Conservation (phyloP, 1,284 basidiomycete genomes). For the Malassezia nana region DNA sequence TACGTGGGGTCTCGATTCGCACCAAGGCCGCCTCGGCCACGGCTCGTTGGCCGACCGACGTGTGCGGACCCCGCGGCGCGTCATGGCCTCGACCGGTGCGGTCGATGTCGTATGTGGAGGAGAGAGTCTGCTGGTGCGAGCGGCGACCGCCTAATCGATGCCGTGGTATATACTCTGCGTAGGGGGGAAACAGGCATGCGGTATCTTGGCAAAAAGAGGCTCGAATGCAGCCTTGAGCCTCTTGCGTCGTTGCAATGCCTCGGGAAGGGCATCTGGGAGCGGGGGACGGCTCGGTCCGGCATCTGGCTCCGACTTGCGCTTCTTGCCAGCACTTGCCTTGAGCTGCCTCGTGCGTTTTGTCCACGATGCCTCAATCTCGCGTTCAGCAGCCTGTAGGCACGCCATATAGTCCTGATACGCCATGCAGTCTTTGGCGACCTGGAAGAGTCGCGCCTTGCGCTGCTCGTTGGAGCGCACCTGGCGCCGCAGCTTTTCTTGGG, state of each 20-base stretch:
- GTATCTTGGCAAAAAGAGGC: constrained; percentile 33
- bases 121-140: constrained; percentile 6
- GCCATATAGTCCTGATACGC: constrained; percentile 58
- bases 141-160: not conserved
- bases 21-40: not conserved
- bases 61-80: not conserved
- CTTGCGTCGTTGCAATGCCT: constrained; percentile 31
- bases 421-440: constrained; percentile 73
- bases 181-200: constrained; percentile 30
- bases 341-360: constrained; percentile 39
- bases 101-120: not conserved
- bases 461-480: constrained; percentile 72
- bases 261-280: constrained; percentile 31
- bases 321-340: constrained; percentile 39
- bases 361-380: constrained; percentile 45
- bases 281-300: constrained; percentile 34
- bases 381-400: constrained; percentile 40
- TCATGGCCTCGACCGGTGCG: not conserved
- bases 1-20: constrained; percentile 9
- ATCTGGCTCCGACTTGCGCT: constrained; percentile 30
- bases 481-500: constrained; percentile 67
- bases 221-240: constrained; percentile 35
- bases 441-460: constrained; percentile 63
- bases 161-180: constrained; percentile 28
- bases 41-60: not conserved